Conservation (phyloP, 2,329 filamentous ascomycete species). For the Talaromyces sp. region DNA sequence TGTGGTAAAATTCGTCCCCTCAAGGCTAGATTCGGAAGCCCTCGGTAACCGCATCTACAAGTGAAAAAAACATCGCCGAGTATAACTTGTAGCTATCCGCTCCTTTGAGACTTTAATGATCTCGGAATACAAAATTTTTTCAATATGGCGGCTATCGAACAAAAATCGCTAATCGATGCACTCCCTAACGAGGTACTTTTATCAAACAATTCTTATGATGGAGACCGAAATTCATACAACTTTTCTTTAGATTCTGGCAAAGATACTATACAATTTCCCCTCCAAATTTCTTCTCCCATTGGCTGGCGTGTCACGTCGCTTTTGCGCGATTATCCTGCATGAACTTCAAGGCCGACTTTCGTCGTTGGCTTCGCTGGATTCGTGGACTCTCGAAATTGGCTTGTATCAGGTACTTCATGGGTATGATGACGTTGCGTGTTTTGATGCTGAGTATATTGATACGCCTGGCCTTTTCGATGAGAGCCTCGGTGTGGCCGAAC, state of each 20-base stretch:
- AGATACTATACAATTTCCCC: neutral
- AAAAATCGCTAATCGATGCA: neutral
- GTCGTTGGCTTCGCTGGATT: neutral
- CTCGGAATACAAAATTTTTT: no score
- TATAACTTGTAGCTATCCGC: no score
- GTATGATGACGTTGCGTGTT: neutral
- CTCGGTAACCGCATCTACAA: no score
- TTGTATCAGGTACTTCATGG: neutral
- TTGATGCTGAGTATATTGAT: neutral
- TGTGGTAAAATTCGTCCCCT: neutral
- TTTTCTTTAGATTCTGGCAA: neutral
- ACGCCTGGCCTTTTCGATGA: neutral
- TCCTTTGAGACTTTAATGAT: no score
- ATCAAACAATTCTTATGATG: neutral
- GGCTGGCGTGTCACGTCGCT: neutral
- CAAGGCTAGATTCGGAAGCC: neutral
- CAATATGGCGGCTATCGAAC: neutral
- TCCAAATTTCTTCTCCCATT: neutral
- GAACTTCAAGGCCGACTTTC: neutral
- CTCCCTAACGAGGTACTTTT: neutral
- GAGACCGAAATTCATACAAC: neutral
- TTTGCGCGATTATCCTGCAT: neutral
- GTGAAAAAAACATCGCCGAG: neutral
- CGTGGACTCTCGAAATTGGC: neutral
- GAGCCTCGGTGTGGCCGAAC: neutral